Conservation (phyloP, 2,329 filamentous ascomycete species). For the Colletotrichum tofieldiae region DNA sequence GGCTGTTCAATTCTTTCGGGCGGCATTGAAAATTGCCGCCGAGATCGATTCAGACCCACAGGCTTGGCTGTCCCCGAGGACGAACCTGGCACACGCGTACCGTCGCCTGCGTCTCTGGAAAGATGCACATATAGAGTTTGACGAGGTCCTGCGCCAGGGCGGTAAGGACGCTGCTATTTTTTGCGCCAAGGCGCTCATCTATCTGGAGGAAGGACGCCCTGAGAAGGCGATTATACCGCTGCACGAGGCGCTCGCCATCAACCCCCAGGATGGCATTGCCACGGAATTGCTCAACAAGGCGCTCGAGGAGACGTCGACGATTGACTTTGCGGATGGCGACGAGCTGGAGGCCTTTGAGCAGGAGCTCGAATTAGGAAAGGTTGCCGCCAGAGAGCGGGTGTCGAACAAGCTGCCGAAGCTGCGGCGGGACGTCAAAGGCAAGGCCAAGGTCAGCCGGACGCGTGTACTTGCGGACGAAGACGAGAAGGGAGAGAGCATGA, state of each 20-base stretch:
- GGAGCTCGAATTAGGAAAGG: conserved; percentile 64
- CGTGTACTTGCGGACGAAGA: conserved; percentile 55
- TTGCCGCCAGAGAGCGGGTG: conserved; percentile 57
- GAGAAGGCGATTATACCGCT: conserved; percentile 86
- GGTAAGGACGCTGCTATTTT: conserved; percentile 86
- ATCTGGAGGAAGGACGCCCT: conserved; percentile 82
- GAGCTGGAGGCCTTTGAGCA: conserved; percentile 67
- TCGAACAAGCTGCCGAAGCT: conserved; percentile 49
- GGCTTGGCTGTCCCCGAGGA: conserved; percentile 87
- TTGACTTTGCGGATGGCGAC: conserved; percentile 62
- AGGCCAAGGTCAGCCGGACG: conserved; percentile 58
- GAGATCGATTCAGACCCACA: conserved; percentile 87
- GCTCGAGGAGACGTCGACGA: conserved; percentile 72
- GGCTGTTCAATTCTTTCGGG: conserved; percentile 83
- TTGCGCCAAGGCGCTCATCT: conserved; percentile 85
- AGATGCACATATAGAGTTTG: conserved; percentile 84
- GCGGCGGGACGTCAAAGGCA: conserved; percentile 59
- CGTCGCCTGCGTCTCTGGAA: conserved; percentile 79
- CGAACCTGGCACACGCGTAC: conserved; percentile 91
- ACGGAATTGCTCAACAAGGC: conserved; percentile 84
- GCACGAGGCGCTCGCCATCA: conserved; percentile 86
- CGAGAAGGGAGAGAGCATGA: conserved; percentile 62
- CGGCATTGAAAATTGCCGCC: conserved; percentile 82
- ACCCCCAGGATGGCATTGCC: conserved; percentile 85
- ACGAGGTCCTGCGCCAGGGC: conserved; percentile 87